Evolutionary conservation across 495 filamentous ascomycete species (phyloP).

Genomic region (Lepidopterella palustris): DNA sequence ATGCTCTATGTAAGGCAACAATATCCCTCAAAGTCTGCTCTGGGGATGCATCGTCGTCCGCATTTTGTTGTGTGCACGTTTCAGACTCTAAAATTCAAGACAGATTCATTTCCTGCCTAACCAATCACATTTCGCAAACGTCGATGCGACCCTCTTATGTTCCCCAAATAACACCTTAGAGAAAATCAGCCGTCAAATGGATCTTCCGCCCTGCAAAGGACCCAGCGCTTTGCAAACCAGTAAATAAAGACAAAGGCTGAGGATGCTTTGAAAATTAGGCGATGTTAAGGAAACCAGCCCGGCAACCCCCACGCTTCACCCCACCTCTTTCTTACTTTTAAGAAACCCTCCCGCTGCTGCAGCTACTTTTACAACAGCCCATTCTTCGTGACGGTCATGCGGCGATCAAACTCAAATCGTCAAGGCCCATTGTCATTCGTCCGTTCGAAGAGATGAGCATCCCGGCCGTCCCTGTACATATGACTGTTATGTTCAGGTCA

Average conservation of each 20-base stretch:
- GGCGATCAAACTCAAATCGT: background rate
- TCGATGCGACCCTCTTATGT: background rate
- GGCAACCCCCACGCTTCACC: conserved; percentile 1
- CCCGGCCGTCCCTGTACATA: conserved; percentile 2
- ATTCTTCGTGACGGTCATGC: background rate
- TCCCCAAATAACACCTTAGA: background rate
- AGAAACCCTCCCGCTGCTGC: background rate
- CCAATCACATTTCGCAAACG: background rate
- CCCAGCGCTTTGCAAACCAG: background rate
- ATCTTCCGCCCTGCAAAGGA: background rate
- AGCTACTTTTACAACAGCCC: background rate
- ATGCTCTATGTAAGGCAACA: background rate
- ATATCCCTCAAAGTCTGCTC: background rate
- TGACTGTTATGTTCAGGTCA: conserved; percentile 6
- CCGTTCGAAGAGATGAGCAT: background rate
- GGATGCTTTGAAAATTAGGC: background rate
- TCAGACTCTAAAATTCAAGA: background rate
- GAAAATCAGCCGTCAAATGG: background rate
- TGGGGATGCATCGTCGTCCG: background rate
- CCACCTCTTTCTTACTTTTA: background rate
- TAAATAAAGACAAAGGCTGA: background rate
- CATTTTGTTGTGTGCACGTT: background rate
- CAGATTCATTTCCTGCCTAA: background rate
- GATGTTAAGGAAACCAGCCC: background rate
- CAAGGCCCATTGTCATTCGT: background rate